Conservation (phyloP, 1,284 basidiomycete genomes). For the Tilletia horrida region DNA sequence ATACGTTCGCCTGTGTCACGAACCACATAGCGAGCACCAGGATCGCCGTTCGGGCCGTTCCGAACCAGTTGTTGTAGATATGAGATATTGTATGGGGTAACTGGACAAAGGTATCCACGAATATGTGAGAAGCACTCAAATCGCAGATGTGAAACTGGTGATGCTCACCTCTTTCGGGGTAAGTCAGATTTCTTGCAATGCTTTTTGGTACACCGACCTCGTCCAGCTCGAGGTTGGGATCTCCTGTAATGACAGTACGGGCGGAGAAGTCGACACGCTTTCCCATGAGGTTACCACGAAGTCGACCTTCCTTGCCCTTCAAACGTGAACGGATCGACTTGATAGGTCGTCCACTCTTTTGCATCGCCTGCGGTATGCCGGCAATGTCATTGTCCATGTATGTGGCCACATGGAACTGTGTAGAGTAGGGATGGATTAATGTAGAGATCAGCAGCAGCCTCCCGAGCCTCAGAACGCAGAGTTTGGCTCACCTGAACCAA, state of each 20-base stretch:
- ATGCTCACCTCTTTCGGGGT: slow-evolving; percentile 71
- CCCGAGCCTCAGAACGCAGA: not conserved
- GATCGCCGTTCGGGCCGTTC: slow-evolving; percentile 91
- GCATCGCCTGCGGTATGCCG: slow-evolving; percentile 92
- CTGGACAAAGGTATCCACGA: slow-evolving; percentile 50
- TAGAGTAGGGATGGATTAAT: not conserved
- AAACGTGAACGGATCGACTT: slow-evolving; percentile 97
- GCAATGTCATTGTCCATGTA: slow-evolving; percentile 99
- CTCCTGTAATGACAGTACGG: slow-evolving; percentile 97
- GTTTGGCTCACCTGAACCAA: slow-evolving; percentile 60
- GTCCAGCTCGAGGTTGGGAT: slow-evolving; percentile 93
- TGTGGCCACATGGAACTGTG: slow-evolving; percentile 87
- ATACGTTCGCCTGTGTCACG: slow-evolving; percentile 97
- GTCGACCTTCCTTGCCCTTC: slow-evolving; percentile 97
- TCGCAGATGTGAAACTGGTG: too few species aligned
- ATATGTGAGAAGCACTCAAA: too few species aligned
- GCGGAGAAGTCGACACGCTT: slow-evolving; percentile 99
- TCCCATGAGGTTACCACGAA: slow-evolving; percentile 98
- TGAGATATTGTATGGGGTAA: slow-evolving; percentile 94
- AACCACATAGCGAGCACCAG: slow-evolving; percentile 94
- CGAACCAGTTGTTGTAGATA: slow-evolving; percentile 94
- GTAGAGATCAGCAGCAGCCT: not conserved
- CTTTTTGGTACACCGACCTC: slow-evolving; percentile 96
- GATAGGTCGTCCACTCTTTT: slow-evolving; percentile 95
- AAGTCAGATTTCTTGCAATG: slow-evolving; percentile 97